Base-by-base conservation (phyloP, 2,329 filamentous ascomycete genomes). In the Lecanosticta acicola region DNA sequence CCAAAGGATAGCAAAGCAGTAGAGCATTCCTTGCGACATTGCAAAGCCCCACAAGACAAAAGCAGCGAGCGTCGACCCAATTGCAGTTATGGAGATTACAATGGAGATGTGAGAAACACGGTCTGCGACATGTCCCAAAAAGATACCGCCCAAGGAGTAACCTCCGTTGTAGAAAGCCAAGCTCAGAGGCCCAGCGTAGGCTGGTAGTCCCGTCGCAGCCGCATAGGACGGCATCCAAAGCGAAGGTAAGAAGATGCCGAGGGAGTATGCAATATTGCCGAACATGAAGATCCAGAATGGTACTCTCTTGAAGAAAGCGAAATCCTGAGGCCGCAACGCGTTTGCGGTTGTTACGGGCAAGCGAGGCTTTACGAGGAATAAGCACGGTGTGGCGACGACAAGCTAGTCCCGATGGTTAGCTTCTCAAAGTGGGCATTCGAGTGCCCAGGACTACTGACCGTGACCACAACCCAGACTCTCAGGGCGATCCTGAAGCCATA, bases 41-140 rank as follows among this genome's bases (percentile, higher is more conserved):
- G 69, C 65, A 1, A 73, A 51, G 13, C 72, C 71, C 63, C 74
- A 75, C 21, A 76, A 61, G 16, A 73, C 55, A 50, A 73, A 69
- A 2, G 68, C 65, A 2, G 62, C 57, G 3, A 64, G 29, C 3
- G 64, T 58, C 17, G 64, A 64, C 7, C 65, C 67, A 13, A 68
- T 39, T 0, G 66, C 64, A 4, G 65, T 66, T 11, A 69, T 58
- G 2, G 66, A 43, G 4, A 71, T 62, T 24, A 62, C 68, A 7
- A 62, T 64, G 0, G 64, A 64, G 11, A 71, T 64, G 44, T 70
- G 61, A 29, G 24, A 29, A 37, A 63, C 66, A 17, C 60, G 62
- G 51, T 72, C 69, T 21, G 62, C 57, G 3, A 71, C 59, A 8
- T 58, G 44, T 11, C 71, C 70, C 48, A 71, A 67, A 33, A 59